Evolutionary conservation across 2,329 filamentous ascomycete genomes (phyloP).

Genomic region (Xylariaceae sp.): DNA sequence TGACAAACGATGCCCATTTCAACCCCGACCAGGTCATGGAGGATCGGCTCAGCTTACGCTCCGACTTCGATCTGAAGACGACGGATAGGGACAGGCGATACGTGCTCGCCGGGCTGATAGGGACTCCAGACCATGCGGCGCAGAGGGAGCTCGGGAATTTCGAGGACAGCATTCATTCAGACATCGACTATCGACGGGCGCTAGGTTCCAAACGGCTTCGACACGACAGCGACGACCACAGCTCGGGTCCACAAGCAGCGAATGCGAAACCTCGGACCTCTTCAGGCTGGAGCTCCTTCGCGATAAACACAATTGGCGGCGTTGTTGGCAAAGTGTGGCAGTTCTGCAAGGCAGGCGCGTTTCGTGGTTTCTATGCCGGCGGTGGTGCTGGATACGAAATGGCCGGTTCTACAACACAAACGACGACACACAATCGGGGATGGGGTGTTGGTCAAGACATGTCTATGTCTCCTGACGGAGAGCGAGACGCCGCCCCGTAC

Average conservation of each 20-base stretch:
- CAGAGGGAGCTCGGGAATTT: slow-evolving; percentile 30
- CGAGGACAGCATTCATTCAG: slow-evolving; percentile 52
- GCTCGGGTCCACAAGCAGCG: slow-evolving; percentile 23
- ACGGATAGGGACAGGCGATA: slow-evolving; percentile 34
- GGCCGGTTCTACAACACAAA: slow-evolving; percentile 21
- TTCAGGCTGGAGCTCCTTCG: slow-evolving; percentile 51
- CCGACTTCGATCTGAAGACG: slow-evolving; percentile 14
- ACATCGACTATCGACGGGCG: slow-evolving; percentile 49
- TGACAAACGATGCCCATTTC: slow-evolving; percentile 20
- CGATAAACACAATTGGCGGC: slow-evolving; percentile 58
- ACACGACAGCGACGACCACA: slow-evolving; percentile 34
- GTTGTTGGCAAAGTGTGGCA: slow-evolving; percentile 76
- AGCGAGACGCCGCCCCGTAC: slow-evolving; percentile 13
- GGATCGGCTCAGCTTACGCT: slow-evolving; percentile 18
- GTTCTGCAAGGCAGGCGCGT: slow-evolving; percentile 70
- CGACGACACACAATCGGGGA: slow-evolving; percentile 13
- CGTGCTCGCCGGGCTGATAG: slow-evolving; percentile 49
- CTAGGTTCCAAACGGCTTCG: slow-evolving; percentile 43
- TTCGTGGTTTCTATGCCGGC: slow-evolving; percentile 81
- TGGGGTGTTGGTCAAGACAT: slow-evolving; percentile 29
- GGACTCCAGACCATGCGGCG: slow-evolving; percentile 38
- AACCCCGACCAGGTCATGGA: slow-evolving; percentile 27
- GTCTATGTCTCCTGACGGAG: slow-evolving; percentile 17
- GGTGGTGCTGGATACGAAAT: slow-evolving; percentile 68
- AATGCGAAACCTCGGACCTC: slow-evolving; percentile 19